phyloP scores from a whole-genome alignment of 2,329 filamentous ascomycete genomes.

The Zymoseptoria brevis region DNA sequence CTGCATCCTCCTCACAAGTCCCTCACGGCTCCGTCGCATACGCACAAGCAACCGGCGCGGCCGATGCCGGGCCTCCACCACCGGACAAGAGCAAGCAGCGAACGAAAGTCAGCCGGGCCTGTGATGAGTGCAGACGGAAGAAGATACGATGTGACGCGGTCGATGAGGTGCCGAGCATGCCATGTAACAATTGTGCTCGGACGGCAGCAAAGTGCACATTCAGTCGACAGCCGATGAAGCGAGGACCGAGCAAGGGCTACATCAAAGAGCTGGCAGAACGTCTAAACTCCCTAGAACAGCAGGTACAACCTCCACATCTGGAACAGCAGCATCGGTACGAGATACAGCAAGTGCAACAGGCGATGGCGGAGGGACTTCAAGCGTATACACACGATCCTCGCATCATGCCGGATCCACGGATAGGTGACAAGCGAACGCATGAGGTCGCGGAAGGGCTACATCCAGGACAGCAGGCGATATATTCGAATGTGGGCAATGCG shows the following conservation, averaged over 20 bases:
- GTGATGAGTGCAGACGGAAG: conserved; percentile 81
- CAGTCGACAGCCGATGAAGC: conserved; percentile 72
- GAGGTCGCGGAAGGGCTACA: conserved; percentile 24
- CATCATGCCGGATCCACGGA: conserved; percentile 19
- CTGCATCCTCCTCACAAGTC: conserved; percentile 4
- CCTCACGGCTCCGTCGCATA: conserved; percentile 17
- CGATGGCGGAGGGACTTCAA: conserved; percentile 19
- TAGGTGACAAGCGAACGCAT: conserved; percentile 26
- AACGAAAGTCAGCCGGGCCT: conserved; percentile 80
- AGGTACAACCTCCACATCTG: conserved; percentile 43
- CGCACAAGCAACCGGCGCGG: conserved; percentile 15
- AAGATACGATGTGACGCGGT: conserved; percentile 82
- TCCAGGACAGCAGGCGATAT: conserved; percentile 5
- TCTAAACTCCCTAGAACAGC: conserved; percentile 72
- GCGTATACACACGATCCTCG: conserved; percentile 11
- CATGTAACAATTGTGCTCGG: conserved; percentile 74
- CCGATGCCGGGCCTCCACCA: conserved; percentile 11
- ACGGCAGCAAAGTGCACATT: conserved; percentile 73
- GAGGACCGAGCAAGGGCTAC: conserved; percentile 82
- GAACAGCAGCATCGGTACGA: conserved; percentile 24
- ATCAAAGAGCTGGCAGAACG: conserved; percentile 87
- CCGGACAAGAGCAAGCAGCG: conserved; percentile 28
- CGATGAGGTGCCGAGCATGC: conserved; percentile 62
- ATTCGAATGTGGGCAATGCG: neutral
- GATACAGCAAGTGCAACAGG: conserved; percentile 26